Percentiles rank a stretch among this genome's conserved stretches.
Conservation (phyloP, 2,329 filamentous ascomycete genomes). For the Cladosporium oxysporum region DNA sequence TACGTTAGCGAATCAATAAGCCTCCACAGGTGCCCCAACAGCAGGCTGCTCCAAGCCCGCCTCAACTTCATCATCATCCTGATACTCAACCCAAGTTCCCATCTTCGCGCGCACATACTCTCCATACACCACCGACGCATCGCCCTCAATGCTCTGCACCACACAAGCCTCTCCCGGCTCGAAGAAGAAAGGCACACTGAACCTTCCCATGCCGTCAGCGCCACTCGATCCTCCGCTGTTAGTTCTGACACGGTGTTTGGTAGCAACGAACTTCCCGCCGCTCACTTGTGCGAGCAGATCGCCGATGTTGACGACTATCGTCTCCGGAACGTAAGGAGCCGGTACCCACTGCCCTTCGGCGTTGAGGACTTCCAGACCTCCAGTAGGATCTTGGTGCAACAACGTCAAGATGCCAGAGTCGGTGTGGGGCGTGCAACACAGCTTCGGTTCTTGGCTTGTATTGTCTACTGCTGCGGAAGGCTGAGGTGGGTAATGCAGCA, state of each 20-base stretch:
- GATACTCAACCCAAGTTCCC: constrained; percentile 48
- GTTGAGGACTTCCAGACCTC: constrained; percentile 51
- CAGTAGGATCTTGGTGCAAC: constrained; percentile 50
- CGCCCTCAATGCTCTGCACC: constrained; percentile 41
- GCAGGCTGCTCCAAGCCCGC: neutral
- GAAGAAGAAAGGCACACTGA: constrained; percentile 53
- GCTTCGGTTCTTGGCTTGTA: constrained; percentile 23
- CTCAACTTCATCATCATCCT: constrained; percentile 31
- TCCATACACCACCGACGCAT: constrained; percentile 42
- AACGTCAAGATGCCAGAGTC: constrained; percentile 53
- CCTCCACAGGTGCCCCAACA: constrained; percentile 9
- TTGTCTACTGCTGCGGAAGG: constrained; percentile 22
- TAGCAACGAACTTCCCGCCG: constrained; percentile 48
- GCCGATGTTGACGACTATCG: constrained; percentile 49
- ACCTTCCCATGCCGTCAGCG: constrained; percentile 37
- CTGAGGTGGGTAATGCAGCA: constrained; percentile 48
- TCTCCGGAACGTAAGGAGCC: constrained; percentile 44
- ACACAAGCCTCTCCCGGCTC: constrained; percentile 48
- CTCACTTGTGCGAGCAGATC: constrained; percentile 47
- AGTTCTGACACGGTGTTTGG: constrained; percentile 47
- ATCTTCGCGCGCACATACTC: constrained; percentile 48
- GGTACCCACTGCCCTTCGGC: constrained; percentile 44
- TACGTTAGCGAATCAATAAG: neutral
- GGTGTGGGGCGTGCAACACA: constrained; percentile 44
- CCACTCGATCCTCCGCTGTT: constrained; percentile 24